Base-by-base conservation (phyloP, 495 filamentous ascomycete species). In the Hypoxylon fuscum region DNA sequence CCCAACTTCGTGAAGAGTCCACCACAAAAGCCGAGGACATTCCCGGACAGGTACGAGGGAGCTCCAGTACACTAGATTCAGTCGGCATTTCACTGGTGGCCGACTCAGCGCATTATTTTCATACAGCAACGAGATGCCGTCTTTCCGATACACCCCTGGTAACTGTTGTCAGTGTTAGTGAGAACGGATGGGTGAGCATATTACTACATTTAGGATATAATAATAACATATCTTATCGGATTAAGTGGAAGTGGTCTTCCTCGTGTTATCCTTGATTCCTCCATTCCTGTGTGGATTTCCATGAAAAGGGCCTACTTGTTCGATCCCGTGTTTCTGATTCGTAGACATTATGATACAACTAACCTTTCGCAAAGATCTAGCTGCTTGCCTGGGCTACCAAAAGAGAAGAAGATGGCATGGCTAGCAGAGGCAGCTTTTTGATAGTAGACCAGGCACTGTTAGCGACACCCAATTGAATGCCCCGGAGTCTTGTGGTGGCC, bases 1-100 rank as follows among this genome's bases (percentile, higher is more conserved):
- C 64, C 64, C 64, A 68, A 64, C 44, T 55, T 51, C 23, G 10
- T 40, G 27, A 37, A 11, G 22, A 52, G 14, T 38, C 25, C 22
- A 41, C 21, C 10, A 17, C 15, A 6, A 54, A 38, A 37, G 42
- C 57, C 52, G 56, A 54, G 10, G 22, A 43, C 15, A 35, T 55
- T 31, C 8, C 51, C 46, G 51, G 56, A 37, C 40, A 53, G 20
- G 32, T 32, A 49, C 25, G 12, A 48, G 8, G 38, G 21, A 35
- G 38, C 29, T 52, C 40, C 44, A 27, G 18, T 11, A 43, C 10
- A 20, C 15, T 37, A 46, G 17, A 37, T 11, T 11, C 45, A 38
- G 32, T 25, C 17, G n/a, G 11, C 1, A 27, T 65, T 34, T 51
- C 22, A 27, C 21, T 25, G 27, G 42, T 31, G 25, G 32, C 40